These are phyloP conservation scores for Fusarium incarnatum DNA, from an alignment of 2,329 filamentous ascomycete genomes.

Conservation along the genomic window DNA sequence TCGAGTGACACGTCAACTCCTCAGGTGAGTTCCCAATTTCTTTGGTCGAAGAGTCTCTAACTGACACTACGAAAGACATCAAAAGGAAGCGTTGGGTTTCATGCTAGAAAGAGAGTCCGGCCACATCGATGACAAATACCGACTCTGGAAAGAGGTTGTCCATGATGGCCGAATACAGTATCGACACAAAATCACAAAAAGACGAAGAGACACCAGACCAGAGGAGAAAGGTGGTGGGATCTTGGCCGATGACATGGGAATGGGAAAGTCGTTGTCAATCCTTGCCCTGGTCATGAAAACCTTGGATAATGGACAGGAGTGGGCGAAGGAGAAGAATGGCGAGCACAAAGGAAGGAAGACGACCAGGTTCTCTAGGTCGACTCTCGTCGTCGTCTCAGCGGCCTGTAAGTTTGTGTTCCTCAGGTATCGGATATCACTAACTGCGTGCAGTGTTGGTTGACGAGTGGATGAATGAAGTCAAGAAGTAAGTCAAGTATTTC, in stretches of 20 bases:
- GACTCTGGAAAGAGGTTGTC: neutral
- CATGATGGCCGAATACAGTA: neutral
- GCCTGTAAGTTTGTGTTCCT: neutral
- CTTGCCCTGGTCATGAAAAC: constrained; percentile 13
- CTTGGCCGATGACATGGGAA: constrained; percentile 15
- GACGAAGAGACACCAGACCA: neutral
- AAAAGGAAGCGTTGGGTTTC: constrained; percentile 15
- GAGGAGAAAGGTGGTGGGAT: constrained; percentile 4
- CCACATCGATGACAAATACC: constrained; percentile 3
- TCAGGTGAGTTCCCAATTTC: neutral
- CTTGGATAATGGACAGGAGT: neutral
- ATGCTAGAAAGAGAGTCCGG: constrained; percentile 18
- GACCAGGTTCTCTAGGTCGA: neutral
- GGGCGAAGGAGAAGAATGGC: neutral
- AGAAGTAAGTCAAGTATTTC: neutral
- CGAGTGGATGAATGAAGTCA: constrained; percentile 16
- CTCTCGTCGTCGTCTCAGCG: neutral
- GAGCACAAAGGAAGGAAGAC: neutral
- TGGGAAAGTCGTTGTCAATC: constrained; percentile 16
- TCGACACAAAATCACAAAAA: constrained; percentile 5
- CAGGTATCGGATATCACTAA: neutral
- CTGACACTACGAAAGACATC: neutral
- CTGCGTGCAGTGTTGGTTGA: neutral
- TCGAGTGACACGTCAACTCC: neutral
- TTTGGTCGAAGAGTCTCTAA: rapidly evolving